These are phyloP conservation scores for Chrysanthemum makinoi DNA, from an alignment of 129 eudicot species.

Conservation along the genomic window DNA sequence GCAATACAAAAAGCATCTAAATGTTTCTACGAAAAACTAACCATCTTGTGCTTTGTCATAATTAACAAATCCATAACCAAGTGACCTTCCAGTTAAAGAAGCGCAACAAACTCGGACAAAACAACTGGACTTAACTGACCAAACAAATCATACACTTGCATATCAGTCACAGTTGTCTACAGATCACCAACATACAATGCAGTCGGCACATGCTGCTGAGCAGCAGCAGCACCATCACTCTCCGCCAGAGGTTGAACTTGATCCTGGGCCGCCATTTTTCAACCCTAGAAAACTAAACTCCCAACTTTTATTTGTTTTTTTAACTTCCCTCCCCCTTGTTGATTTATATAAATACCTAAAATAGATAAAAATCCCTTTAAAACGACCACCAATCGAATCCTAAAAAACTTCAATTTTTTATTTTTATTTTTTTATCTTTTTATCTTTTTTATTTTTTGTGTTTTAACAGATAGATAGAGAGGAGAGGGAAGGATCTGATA, in stretches of 20 bases:
- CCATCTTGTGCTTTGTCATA: constrained; percentile 65
- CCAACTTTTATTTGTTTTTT: constrained; percentile 26
- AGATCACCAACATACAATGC: constrained; percentile 76
- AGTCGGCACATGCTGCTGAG: constrained; percentile 53
- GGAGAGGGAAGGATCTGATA: constrained; percentile 59
- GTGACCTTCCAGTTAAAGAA: constrained; percentile 44
- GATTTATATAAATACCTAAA: neutral
- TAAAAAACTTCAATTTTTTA: constrained; percentile 9
- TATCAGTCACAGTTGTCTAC: constrained; percentile 59
- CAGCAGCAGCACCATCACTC: constrained; percentile 43
- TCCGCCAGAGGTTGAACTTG: constrained; percentile 34
- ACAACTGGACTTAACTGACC: constrained; percentile 54
- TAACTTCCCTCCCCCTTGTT: constrained; percentile 84
- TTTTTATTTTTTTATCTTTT: constrained; percentile 20
- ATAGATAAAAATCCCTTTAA: too few species aligned
- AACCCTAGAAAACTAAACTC: constrained; percentile 22
- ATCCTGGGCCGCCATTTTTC: constrained; percentile 51
- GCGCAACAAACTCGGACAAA: constrained; percentile 76
- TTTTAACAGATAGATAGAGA: constrained; percentile 29
- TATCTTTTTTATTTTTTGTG: constrained; percentile 20
- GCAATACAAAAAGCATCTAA: neutral
- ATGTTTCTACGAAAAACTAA: constrained; percentile 21
- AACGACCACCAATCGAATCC: too few species aligned
- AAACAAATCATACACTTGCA: constrained; percentile 65
- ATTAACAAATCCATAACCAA: constrained; percentile 80